Conservation (phyloP, 352 stramenopile species). For the Globisporangium canariense region DNA sequence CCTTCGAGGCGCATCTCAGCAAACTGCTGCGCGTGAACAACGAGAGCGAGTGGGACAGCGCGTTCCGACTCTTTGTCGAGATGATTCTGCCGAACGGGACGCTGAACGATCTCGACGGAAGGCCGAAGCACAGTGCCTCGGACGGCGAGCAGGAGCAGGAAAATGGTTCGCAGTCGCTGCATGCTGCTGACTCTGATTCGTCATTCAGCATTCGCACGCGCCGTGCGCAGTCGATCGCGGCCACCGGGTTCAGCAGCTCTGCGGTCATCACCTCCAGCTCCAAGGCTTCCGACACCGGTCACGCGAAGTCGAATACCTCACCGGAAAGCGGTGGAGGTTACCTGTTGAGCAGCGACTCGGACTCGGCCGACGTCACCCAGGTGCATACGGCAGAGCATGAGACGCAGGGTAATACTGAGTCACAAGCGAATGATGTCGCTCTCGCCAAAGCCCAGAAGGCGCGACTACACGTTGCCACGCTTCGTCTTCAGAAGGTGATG, state of each 20-base stretch:
- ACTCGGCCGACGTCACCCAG: neutral
- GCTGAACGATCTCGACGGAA: constrained; percentile 23
- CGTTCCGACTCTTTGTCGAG: constrained; percentile 48
- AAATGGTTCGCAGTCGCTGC: neutral
- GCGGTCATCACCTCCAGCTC: neutral
- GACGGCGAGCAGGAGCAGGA: neutral
- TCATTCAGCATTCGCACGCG: constrained; percentile 6
- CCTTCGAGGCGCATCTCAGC: constrained; percentile 13
- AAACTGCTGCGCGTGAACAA: constrained; percentile 17
- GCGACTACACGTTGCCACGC: neutral
- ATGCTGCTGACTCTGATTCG: neutral
- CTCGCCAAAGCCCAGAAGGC: neutral
- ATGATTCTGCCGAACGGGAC: constrained; percentile 39
- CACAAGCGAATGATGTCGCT: neutral
- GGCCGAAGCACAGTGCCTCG: neutral
- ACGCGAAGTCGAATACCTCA: neutral
- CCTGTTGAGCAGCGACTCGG: neutral
- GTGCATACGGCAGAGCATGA: neutral
- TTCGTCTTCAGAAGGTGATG: constrained; percentile 8
- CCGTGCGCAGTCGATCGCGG: constrained; percentile 13
- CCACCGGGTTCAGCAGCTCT: neutral
- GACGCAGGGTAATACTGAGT: neutral
- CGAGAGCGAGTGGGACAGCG: constrained; percentile 33
- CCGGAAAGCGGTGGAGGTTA: neutral
- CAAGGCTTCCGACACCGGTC: neutral